These are phyloP conservation scores for Trichosporon sp. DNA, from an alignment of 1,284 basidiomycete species.

Conservation along the genomic window DNA sequence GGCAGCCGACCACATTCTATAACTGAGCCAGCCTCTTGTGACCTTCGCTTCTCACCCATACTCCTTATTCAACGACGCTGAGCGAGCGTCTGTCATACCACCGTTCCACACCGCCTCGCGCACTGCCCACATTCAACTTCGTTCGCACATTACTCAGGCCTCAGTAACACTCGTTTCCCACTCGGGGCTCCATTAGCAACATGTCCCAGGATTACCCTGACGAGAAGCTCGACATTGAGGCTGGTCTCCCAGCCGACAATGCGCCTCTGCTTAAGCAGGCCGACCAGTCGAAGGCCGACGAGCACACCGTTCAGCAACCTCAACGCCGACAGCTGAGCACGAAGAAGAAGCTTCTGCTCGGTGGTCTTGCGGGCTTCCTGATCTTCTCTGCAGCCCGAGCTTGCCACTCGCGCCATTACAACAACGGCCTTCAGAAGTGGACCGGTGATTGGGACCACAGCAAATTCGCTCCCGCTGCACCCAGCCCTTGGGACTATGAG, in stretches of 20 bases:
- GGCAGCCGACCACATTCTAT: not conserved
- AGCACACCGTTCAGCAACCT: not conserved
- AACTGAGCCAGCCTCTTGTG: not conserved
- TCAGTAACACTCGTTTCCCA: not conserved
- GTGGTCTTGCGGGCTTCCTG: not conserved
- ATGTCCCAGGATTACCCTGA: not conserved
- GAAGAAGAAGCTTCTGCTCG: not conserved
- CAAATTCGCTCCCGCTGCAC: not conserved
- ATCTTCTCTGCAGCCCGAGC: not conserved
- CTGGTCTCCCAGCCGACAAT: not conserved
- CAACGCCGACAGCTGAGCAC: not conserved
- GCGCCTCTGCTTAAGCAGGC: not conserved
- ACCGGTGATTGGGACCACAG: not conserved
- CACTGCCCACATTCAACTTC: not conserved
- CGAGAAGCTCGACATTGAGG: slow-evolving; percentile 2
- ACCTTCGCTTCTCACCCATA: not conserved
- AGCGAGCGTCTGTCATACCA: not conserved
- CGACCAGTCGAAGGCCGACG: not conserved
- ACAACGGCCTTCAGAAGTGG: not conserved
- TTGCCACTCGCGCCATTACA: not conserved
- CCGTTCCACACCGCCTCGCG: not conserved
- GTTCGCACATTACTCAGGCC: not conserved
- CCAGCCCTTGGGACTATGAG: not conserved
- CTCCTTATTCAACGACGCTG: not conserved
- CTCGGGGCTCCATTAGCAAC: not conserved